phyloP scores from a whole-genome alignment of 169 alveolate genomes.

The Plasmodium yoelii region DNA sequence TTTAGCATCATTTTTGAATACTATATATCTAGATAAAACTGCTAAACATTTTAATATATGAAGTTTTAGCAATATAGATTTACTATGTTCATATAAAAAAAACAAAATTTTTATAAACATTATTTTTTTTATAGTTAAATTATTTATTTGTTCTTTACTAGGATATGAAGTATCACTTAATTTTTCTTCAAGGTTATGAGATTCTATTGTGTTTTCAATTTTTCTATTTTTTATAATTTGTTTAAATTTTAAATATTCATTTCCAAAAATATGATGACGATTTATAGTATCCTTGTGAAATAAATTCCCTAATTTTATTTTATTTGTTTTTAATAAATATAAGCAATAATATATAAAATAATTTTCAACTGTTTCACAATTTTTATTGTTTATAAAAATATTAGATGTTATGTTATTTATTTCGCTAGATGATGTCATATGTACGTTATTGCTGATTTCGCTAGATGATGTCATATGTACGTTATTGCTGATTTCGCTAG shows the following conservation, averaged over 20 bases:
- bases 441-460: conserved; percentile 15
- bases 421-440: background rate
- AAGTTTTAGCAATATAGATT: background rate
- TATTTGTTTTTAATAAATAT: conserved; percentile 21
- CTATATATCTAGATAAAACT: conserved; percentile 10
- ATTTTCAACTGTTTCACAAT: background rate
- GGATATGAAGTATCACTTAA: background rate
- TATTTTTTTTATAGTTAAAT: conserved; percentile 7
- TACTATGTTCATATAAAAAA: conserved; percentile 29
- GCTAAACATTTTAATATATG: conserved; percentile 22
- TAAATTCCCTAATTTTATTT: conserved; percentile 19
- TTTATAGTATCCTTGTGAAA: background rate
- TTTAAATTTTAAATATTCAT: conserved; percentile 11
- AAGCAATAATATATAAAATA: conserved; percentile 5
- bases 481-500: conserved; percentile 24
- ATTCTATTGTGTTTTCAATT: background rate
- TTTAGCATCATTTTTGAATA: conserved; percentile 31
- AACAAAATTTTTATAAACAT: conserved; percentile 49
- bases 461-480: too few species aligned
- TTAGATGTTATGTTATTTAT: background rate
- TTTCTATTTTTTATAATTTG: background rate
- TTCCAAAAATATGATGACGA: background rate
- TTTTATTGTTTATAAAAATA: background rate
- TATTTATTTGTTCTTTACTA: background rate
- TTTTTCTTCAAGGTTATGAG: background rate